Base-by-base conservation (phyloP, 305 asterid species). In the Galium porrigens region DNA sequence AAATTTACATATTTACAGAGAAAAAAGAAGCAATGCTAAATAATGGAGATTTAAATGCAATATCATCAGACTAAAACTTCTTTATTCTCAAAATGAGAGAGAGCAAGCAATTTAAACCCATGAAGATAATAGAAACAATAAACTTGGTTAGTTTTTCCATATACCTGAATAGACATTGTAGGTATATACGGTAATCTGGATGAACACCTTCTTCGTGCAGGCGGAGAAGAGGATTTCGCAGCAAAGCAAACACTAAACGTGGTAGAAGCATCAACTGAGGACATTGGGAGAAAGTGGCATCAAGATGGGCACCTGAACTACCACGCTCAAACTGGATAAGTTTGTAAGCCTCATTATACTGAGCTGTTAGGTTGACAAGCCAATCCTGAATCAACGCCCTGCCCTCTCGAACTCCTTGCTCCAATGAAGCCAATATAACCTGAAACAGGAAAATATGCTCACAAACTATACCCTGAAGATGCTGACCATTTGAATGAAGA, bases 191-290 rank as follows among this genome's bases (percentile, higher is more conserved):
- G 76, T 84, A 83, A 74, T 91, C 98, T 1, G 98, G 98, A 82
- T 91, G 98, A 77, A 91, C 94, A 67, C 98, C 98, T 84, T 91
- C 98, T 79, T 88, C 98, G 44, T 91, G 98, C 70, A 91, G 83
- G 66, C 96, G 95, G 74, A 91, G 96, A 69, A 91, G 94, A 81
- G 95, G 94, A 78, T 82, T 89, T 51, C 96, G 75, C 74, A 91
- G 75, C 82, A 91, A 79, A 73, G 98, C 94, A 80, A 91, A 91
- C 60, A 91, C 87, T 72, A 91, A 74, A 72, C 98, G 95, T 52
- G 96, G 94, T 65, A 91, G 74, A 72, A 88, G 72, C 77, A 85
- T 95, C 74, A 91, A 85, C 80, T 86, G 96, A 68, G 96, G 94
- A 73, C 96, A 91, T 72, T 89, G 96, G 67, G 85, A 83, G 89